Evolutionary conservation across 2,329 filamentous ascomycete species (phyloP), one percentile per base, ranked within the genome.

Genomic region (Colletotrichum caudatum): DNA sequence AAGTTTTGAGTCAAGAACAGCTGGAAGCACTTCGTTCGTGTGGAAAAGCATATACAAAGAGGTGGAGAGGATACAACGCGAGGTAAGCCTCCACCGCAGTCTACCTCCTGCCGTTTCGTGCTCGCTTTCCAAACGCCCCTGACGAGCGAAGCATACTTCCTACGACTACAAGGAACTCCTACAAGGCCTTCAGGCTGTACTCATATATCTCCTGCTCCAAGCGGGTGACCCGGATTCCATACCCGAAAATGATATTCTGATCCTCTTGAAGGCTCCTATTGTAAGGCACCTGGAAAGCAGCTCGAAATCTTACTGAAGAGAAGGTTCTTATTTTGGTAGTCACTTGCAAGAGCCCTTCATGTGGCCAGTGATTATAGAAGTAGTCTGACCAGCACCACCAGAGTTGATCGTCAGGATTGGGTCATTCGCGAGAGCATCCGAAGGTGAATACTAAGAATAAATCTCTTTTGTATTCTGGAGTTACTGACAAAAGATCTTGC

Each of bases 21-120:
- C 73, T 2, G 62, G 72, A n/a, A 78, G 74, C 57, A 37, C 69
- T 11, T 57, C 51, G 2, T 76, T 77, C 35, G 74, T 77, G 7
- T 78, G 77, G 76, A 76, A 71, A 54, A 69, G 62, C 9, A 78
- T 78, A 11, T 75, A 77, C 48, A 64, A 61, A n/a, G 75, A 79
- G 44, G 39, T 71, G 16, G 51, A 37, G 5, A 56, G 58, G 26
- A 37, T 71, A 18, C 33, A 35, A n/a, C 9, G n/a, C 5, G 64
- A 71, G 59, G 68, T 71, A 26, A 58, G 29, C 5, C 4, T 9
- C 20, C 14, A 5, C 8, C 51, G 9, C 18, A n/a, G 8, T n/a
- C 18, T 14, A 35, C n/a, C 8, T 12, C 2, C 23, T 14, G 12
- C 9, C 39, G 39, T 41, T 18, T 41, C 14, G 3, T n/a, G 11